A percentile compares a stretch with the other conserved stretches of the same genome.
phyloP scores from a whole-genome alignment of 148 eudicot genomes.

The Persicaria tinctoria region DNA sequence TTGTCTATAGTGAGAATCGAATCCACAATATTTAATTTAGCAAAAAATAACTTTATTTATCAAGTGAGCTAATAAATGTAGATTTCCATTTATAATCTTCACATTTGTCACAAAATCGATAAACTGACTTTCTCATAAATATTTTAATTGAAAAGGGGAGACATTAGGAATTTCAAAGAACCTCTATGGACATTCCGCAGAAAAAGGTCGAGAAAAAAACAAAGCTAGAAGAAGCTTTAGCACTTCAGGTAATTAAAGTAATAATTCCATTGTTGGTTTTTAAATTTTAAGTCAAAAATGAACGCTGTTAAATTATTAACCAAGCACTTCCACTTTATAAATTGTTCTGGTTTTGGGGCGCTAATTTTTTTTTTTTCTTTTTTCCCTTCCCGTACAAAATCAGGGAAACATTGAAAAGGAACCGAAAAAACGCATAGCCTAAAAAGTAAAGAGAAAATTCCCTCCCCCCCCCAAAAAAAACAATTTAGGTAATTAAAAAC shows the following conservation, averaged over 20 bases:
- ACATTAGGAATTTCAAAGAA: background rate
- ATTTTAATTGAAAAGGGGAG: background rate
- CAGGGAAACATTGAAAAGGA: background rate
- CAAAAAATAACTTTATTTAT: no score
- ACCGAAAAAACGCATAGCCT: background rate
- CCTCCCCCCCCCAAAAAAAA: background rate
- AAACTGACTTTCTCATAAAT: background rate
- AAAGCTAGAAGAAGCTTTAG: background rate
- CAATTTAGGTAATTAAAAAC: background rate
- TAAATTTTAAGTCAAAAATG: background rate
- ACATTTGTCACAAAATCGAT: background rate
- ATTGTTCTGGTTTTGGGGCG: background rate
- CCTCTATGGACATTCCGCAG: background rate
- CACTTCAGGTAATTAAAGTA: slow-evolving; percentile 6
- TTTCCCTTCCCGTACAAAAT: background rate
- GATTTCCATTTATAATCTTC: no score
- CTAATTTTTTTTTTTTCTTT: background rate
- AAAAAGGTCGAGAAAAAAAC: background rate
- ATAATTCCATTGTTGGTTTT: background rate
- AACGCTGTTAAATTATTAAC: background rate
- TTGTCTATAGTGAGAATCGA: no score
- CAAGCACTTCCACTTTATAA: background rate
- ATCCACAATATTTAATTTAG: no score
- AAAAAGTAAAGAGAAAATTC: background rate
- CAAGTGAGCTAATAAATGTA: no score